Evolutionary conservation across 179 eudicot species (phyloP).

Genomic region (Carnegiea gigantea): DNA sequence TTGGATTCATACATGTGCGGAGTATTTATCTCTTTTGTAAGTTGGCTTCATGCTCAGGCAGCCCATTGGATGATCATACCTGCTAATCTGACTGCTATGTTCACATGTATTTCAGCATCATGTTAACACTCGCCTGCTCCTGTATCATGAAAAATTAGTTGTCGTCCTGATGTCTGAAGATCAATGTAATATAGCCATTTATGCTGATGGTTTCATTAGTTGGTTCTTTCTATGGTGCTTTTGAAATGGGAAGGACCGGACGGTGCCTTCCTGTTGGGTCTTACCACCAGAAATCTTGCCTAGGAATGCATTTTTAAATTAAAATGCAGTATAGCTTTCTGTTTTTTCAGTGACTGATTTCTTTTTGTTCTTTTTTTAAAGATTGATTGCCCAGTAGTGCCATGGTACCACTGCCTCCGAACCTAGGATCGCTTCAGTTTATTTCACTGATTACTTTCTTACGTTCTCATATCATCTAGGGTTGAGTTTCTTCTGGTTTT

Average conservation of each 20-base stretch:
- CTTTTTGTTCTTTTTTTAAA: too few relatives aligned
- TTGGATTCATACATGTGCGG: neutral
- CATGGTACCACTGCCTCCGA: neutral
- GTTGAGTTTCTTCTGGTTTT: neutral
- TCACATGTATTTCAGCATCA: neutral
- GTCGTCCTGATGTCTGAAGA: neutral
- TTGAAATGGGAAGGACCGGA: neutral
- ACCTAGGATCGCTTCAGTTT: neutral
- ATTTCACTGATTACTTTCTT: neutral
- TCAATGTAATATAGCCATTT: neutral
- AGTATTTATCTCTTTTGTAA: neutral
- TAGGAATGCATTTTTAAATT: too few relatives aligned
- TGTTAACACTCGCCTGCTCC: neutral
- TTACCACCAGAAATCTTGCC: too few relatives aligned
- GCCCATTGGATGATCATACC: neutral
- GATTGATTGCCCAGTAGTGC: too few relatives aligned
- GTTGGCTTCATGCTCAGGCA: conserved; percentile 5
- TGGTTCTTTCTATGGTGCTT: neutral
- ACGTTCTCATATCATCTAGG: neutral
- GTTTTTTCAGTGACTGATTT: too few relatives aligned
- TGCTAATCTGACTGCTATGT: neutral
- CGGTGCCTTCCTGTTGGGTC: neutral
- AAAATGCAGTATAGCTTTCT: too few relatives aligned
- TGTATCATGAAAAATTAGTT: neutral
- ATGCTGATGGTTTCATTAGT: neutral